A percentile compares a stretch with the other conserved stretches of the same genome.
These are phyloP conservation scores for Begonia masoniana DNA, from an alignment of 306 rosid species.

Conservation along the genomic window DNA sequence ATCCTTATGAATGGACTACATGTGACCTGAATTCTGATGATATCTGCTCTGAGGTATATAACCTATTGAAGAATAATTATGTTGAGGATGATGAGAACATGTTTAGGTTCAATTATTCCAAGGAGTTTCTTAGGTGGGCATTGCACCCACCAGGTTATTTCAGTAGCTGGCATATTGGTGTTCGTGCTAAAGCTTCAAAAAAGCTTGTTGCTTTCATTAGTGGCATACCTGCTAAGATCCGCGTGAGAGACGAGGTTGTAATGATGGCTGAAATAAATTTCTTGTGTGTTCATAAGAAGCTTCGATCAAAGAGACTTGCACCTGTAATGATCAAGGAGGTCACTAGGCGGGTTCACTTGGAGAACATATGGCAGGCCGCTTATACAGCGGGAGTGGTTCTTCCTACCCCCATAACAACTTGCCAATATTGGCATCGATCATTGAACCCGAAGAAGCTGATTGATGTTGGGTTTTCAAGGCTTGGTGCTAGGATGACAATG, in stretches of 20 bases:
- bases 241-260: slow-evolving; percentile 55
- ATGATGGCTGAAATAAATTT: slow-evolving; percentile 90
- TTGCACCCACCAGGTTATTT: slow-evolving; percentile 83
- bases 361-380: slow-evolving; percentile 92
- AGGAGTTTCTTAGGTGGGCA: slow-evolving; percentile 89
- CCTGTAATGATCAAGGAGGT: slow-evolving; percentile 99
- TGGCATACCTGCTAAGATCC: slow-evolving; percentile 81
- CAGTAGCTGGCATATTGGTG: slow-evolving; percentile 87
- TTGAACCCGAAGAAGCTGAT: slow-evolving; percentile 88
- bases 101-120: slow-evolving; percentile 87
- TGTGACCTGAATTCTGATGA: slow-evolving; percentile 64
- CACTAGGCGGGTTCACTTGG: slow-evolving; percentile 92
- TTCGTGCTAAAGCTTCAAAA: slow-evolving; percentile 70
- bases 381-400: slow-evolving; percentile 94
- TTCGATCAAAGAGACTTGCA: slow-evolving; percentile 90
- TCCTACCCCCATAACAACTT: slow-evolving; percentile 82
- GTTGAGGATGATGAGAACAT: slow-evolving; percentile 93
- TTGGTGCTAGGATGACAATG: slow-evolving; percentile 97
- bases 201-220: slow-evolving; percentile 92
- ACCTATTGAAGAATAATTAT: slow-evolving; percentile 68
- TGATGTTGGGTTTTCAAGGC: slow-evolving; percentile 95
- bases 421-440: slow-evolving; percentile 97
- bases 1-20: slow-evolving; percentile 73
- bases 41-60: slow-evolving; percentile 63
- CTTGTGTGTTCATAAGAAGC: slow-evolving; percentile 90